phyloP scores from a whole-genome alignment of 345 rosid genomes.

The Kernera saxatilis region DNA sequence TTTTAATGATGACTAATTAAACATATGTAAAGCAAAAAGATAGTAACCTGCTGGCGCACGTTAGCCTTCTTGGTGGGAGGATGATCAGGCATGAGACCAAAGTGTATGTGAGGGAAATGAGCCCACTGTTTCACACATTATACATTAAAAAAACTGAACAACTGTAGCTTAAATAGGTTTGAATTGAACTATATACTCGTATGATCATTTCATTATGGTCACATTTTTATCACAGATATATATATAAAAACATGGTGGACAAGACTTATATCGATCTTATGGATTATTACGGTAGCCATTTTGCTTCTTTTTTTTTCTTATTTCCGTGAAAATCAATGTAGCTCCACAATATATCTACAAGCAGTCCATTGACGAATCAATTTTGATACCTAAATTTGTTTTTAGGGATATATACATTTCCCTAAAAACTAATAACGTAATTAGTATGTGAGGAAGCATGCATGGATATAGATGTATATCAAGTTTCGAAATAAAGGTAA shows the following conservation, averaged over 20 bases:
- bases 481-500: not conserved
- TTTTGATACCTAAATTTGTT: too few relatives aligned
- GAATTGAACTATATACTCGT: not conserved
- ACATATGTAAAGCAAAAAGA: constrained; percentile 14
- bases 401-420: too few relatives aligned
- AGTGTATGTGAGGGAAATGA: constrained; percentile 93
- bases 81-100: constrained; percentile 93
- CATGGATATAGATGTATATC: not conserved
- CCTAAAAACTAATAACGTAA: not conserved
- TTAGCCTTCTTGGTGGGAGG: constrained; percentile 75
- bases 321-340: not conserved
- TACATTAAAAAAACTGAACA: not conserved
- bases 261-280: not conserved
- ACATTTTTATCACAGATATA: not conserved
- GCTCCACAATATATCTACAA: not conserved
- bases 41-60: constrained; percentile 58
- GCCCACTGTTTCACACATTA: constrained; percentile 63
- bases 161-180: not conserved
- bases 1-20: not conserved
- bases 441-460: not conserved
- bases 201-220: not conserved
- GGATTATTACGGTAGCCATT: not conserved
- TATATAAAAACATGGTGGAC: not conserved
- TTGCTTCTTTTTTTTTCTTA: not conserved
- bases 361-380: not conserved